Evolutionary conservation across 257 asterid genomes (phyloP).

Genomic region (Paraleonurus japonicus): DNA sequence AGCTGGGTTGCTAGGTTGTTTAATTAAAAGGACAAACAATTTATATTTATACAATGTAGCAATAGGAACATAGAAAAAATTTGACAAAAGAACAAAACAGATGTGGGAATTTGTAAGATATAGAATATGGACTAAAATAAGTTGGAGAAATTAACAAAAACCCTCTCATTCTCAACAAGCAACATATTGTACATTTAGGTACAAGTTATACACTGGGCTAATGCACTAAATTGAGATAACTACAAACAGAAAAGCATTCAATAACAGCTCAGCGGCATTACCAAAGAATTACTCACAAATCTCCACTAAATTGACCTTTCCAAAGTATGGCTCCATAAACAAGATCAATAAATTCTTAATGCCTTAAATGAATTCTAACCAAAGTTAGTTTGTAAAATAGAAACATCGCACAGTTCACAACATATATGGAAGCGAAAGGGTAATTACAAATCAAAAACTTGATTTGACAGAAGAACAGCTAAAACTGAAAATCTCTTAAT

Average conservation of each 20-base stretch:
- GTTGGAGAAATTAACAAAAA: neutral
- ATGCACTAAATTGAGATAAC: neutral
- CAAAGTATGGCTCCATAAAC: neutral
- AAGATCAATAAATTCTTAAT: neutral
- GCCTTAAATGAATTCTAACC: neutral
- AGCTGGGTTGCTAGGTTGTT: neutral
- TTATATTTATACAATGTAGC: neutral
- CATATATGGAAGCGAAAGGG: constrained; percentile 1
- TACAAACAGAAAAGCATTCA: neutral
- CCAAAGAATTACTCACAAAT: neutral
- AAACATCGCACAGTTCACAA: neutral
- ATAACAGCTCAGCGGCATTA: neutral
- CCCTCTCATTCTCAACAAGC: neutral
- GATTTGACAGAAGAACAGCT: neutral
- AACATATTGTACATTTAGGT: neutral
- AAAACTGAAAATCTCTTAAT: neutral
- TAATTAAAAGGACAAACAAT: neutral
- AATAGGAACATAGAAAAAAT: neutral
- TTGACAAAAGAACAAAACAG: constrained; percentile 2
- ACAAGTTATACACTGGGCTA: neutral
- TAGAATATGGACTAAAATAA: constrained; percentile 3
- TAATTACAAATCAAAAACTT: neutral
- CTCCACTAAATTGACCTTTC: constrained; percentile 1
- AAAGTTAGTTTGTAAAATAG: neutral
- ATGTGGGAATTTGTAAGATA: constrained; percentile 1